Base-by-base conservation (phyloP, 306 rosid species). In the Sechiopsis laciniata region DNA sequence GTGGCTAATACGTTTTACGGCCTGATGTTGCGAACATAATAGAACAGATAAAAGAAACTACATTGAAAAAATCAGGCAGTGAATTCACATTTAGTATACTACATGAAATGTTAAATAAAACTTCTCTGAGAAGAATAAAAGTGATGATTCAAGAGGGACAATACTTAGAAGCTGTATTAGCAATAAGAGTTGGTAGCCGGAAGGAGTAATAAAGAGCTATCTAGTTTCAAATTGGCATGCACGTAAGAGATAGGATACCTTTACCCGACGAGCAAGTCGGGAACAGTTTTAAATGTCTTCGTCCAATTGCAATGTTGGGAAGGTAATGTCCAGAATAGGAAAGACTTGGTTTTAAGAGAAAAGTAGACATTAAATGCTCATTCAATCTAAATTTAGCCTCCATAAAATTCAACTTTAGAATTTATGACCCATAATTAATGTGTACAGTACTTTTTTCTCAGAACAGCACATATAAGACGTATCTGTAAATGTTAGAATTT, bases 231-330 rank as follows among this genome's bases (percentile, higher is more conserved):
- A 15, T 17, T 64, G n/a, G 29, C 4, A n/a, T n/a, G 8, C 4
- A 37, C 55, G 55, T 67, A 16, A 21, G 72, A 45, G 55, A 45
- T 32, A 20, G 58, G 73, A 69, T 69, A 20, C 4, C 21, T 50
- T 69, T 13, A 69, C 73, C 45, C 58, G 9, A 50, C 35, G 3
- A 22, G 57, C 55, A 69, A 50, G 57, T 48, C 13, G 17, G 57
- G 10, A 69, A 50, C 73, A 69, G 73, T 48, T 3, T 14, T 48
- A 69, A 12, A 69, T 8, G 73, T 46, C 19, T 20, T 50, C 19
- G 17, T 50, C 73, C 11, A 8, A 69, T n/a, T 69, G 73, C 73
- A 69, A 69, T 50, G 37, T 50, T 48, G 22, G 57, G 54, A 69
- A 69, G 57, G 57, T 50, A 46, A 22, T 22, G 54, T 50, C 22